Percentiles rank a stretch among this genome's conserved stretches.
These are phyloP conservation scores for Xylaria polymorpha DNA, from an alignment of 2,329 filamentous ascomycete species.

Conservation along the genomic window DNA sequence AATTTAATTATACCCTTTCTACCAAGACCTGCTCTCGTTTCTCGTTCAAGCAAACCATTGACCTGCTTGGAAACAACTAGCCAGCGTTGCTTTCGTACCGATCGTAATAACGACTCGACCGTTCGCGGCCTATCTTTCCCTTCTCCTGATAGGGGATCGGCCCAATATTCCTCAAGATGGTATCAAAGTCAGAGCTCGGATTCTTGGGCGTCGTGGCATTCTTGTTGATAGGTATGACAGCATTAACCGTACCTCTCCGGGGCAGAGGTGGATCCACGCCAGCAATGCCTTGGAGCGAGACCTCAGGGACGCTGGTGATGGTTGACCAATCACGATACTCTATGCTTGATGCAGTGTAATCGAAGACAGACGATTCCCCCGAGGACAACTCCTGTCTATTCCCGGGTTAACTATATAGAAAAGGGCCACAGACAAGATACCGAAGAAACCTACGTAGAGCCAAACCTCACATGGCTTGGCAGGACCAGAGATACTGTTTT, in stretches of 20 bases:
- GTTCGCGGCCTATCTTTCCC: slow-evolving; percentile 14
- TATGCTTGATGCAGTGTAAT: not conserved
- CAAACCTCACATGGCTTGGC: not conserved
- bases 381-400: not conserved
- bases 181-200: slow-evolving; percentile 34
- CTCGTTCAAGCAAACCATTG: not conserved
- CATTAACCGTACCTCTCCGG: not conserved
- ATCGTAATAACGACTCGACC: slow-evolving; percentile 34
- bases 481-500: not conserved
- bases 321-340: not conserved
- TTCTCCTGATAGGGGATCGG: slow-evolving; percentile 18
- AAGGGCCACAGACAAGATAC: not conserved
- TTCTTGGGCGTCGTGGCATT: slow-evolving; percentile 18
- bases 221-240: slow-evolving; percentile 24
- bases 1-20: not conserved
- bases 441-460: not conserved
- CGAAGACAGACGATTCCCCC: not conserved
- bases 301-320: not conserved
- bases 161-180: slow-evolving; percentile 35
- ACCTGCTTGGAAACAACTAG: not conserved
- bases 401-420: not conserved
- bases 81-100: slow-evolving; percentile 36
- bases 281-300: not conserved
- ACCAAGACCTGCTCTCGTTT: not conserved
- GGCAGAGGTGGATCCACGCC: no score